A percentile compares a stretch with the other conserved stretches of the same genome.
phyloP scores from a whole-genome alignment of 169 alveolate genomes.

The Eimeria nieschulzi region DNA sequence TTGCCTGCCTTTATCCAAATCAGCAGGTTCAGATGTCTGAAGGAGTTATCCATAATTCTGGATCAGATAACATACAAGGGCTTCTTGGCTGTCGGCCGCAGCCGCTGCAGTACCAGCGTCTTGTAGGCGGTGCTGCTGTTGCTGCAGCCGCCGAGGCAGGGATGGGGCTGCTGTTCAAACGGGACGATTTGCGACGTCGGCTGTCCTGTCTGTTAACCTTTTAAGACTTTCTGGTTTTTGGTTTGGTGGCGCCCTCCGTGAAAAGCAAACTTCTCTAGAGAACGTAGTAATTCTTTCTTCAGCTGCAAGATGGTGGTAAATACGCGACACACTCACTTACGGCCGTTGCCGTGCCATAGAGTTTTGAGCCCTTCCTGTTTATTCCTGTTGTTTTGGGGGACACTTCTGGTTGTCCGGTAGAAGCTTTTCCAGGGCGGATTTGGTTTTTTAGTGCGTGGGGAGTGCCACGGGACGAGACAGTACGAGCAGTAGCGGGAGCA shows the following conservation, averaged over 20 bases:
- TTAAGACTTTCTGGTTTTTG: background rate
- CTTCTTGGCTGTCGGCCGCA: constrained; percentile 5
- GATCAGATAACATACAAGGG: too few relatives aligned
- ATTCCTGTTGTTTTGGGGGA: background rate
- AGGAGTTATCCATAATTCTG: too few relatives aligned
- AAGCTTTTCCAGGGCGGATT: background rate
- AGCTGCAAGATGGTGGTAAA: background rate
- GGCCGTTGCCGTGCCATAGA: background rate
- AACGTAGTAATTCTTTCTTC: background rate
- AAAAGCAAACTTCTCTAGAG: background rate
- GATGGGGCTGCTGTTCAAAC: background rate
- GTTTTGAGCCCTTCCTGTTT: background rate
- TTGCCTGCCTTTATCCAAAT: too few relatives aligned
- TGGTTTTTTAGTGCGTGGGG: background rate
- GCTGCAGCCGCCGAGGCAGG: background rate
- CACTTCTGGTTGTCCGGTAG: too few relatives aligned
- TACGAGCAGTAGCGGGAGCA: too few relatives aligned
- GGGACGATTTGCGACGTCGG: background rate
- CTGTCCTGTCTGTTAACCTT: background rate
- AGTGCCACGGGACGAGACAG: background rate
- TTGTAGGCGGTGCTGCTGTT: background rate
- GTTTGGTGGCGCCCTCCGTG: background rate
- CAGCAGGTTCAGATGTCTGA: too few relatives aligned
- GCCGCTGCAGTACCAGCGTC: background rate
- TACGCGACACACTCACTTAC: background rate